Evolutionary conservation across 2,329 filamentous ascomycete species (phyloP), one percentile per base, ranked within the genome.

Genomic region (Trichoderma lentiforme): DNA sequence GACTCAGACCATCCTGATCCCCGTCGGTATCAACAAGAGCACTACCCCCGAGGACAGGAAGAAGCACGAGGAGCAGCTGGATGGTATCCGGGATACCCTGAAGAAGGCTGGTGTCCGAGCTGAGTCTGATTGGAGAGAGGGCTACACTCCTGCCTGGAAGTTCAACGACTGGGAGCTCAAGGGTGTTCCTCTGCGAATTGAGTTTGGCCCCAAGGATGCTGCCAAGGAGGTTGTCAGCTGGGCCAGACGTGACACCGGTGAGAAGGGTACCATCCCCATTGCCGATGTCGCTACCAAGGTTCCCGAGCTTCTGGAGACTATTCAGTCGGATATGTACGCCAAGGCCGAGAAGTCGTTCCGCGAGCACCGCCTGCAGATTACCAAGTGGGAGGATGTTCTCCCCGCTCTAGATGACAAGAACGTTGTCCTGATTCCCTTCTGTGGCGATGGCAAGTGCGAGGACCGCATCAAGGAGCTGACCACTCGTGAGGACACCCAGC

Each of bases 141-240:
- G 92, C 75, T 97, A 98, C 90, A 90, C 94, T 73, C 95, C 96
- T 51, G 94, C 94, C 75, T 98, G 93, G 91, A 99, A 99, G 84
- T 99, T 99, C 87, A 97, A 97, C 84, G 95, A 99, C 83, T 98
- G 94, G 94, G 97, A 99, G 82, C 88, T 98, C 77, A 97, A 95
- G 84, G 96, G 97, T 80, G 92, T 98, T 56, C 96, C 97, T 61
- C 89, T 99, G 47, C 92, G 96, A 73, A 88, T 99, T 72, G 96
- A 99, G 82, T 97, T 97, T 79, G 97, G 97, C 6, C 95, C 96
- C 78, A 97, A 97, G 83, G 96, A 98, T 80, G 91, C 92, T 14
- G 93, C 93, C 75, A 93, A 95, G 80, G 89, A 92, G 72, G 92
- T 95, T 56, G 92, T 98, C 76, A 93, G 92, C 74, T 93, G 89